A percentile compares a stretch with the other conserved stretches of the same genome.
These are phyloP conservation scores for Candida ascalaphidarum DNA, from an alignment of 805 yeast genomes.

Conservation along the genomic window DNA sequence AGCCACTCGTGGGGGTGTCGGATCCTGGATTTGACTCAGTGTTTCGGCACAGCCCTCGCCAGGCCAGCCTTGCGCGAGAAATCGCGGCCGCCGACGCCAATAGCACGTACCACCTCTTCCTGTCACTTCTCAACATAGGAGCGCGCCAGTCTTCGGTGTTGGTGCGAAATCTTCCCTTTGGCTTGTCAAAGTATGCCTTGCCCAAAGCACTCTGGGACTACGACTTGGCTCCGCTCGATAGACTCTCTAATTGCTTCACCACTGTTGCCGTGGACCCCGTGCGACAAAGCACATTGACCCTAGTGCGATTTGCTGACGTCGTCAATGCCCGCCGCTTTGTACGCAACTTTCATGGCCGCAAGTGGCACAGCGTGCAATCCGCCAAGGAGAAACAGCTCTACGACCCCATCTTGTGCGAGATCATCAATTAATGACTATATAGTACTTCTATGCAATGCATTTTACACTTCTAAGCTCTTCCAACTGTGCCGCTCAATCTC, in stretches of 20 bases:
- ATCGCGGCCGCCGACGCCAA: no score
- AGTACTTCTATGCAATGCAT: not conserved
- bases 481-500: conserved; percentile 64
- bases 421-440: conserved; percentile 11
- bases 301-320: conserved; percentile 37
- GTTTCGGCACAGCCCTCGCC: no score
- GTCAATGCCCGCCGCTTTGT: conserved; percentile 44
- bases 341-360: conserved; percentile 43
- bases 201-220: conserved; percentile 41
- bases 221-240: conserved; percentile 10
- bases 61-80: no score
- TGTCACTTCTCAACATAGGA: conserved; percentile 9
- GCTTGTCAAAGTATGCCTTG: conserved; percentile 27
- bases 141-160: conserved; percentile 21
- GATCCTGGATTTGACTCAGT: no score
- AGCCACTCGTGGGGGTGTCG: no score
- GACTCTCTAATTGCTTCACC: conserved; percentile 9
- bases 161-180: conserved; percentile 41
- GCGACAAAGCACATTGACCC: conserved; percentile 15
- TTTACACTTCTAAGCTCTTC: conserved; percentile 41
- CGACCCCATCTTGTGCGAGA: conserved; percentile 30
- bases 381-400: conserved; percentile 20
- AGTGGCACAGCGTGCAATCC: conserved; percentile 21
- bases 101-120: conserved; percentile 3
- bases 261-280: conserved; percentile 16